Evolutionary conservation across 352 stramenopile species (phyloP).

Genomic region (Pythium oligandrum): DNA sequence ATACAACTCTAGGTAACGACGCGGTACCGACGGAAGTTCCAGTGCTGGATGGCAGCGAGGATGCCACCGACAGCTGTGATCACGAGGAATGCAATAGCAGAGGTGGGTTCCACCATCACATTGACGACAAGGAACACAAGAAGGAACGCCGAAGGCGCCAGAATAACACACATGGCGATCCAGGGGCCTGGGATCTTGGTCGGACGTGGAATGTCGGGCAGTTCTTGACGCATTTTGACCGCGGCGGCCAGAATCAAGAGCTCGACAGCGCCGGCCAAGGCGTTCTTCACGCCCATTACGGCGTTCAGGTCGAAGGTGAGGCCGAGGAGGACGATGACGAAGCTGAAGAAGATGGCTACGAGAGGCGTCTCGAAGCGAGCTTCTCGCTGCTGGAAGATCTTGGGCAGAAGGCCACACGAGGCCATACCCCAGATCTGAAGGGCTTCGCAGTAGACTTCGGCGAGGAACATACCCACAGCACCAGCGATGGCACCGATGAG

Average conservation of each 20-base stretch:
- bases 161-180: neutral
- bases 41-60: conserved; percentile 2
- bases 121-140: conserved; percentile 1
- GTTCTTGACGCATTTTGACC: conserved; percentile 56
- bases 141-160: neutral
- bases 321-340: conserved; percentile 22
- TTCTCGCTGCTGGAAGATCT: conserved; percentile 53
- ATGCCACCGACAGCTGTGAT: neutral
- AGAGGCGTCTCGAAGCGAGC: conserved; percentile 19
- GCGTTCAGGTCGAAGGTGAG: conserved; percentile 34
- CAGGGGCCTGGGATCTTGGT: conserved; percentile 19
- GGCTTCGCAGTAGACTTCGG: conserved; percentile 79
- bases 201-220: conserved; percentile 52
- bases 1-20: too few relatives aligned
- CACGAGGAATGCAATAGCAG: neutral
- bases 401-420: conserved; percentile 65
- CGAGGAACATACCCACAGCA: conserved; percentile 81
- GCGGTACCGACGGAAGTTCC: neutral
- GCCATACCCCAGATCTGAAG: conserved; percentile 62
- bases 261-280: conserved; percentile 65
- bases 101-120: neutral
- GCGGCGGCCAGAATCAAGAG: conserved; percentile 78
- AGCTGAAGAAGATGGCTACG: conserved; percentile 22
- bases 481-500: conserved; percentile 61
- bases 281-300: conserved; percentile 71